Conservation (phyloP, 2,329 filamentous ascomycete species). For the Ophiostoma quercus region DNA sequence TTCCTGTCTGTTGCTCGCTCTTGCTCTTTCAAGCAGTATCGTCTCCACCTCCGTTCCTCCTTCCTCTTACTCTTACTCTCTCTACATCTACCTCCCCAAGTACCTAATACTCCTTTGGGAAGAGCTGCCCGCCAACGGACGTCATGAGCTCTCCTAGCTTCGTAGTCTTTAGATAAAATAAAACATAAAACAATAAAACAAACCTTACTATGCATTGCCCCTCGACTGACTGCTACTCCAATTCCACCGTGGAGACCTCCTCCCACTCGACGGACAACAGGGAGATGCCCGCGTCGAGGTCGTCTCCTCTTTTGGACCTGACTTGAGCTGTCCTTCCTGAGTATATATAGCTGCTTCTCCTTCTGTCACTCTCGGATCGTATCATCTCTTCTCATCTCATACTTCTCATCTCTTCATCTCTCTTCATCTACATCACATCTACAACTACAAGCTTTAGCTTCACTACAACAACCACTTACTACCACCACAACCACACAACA, state of each 20-base stretch:
- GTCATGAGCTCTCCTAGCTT: background rate
- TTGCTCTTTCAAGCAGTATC: background rate
- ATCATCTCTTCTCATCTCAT: conserved; percentile 5
- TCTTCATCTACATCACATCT: background rate
- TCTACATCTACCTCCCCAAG: background rate
- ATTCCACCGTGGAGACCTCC: conserved; percentile 14
- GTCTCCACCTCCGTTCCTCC: conserved; percentile 19
- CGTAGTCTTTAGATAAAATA: background rate
- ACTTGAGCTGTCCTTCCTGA: background rate
- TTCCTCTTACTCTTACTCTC: conserved; percentile 8
- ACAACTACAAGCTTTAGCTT: conserved; percentile 12
- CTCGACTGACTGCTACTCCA: conserved; percentile 12
- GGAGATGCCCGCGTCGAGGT: background rate
- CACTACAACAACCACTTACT: conserved; percentile 1
- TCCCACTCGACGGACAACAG: conserved; percentile 16
- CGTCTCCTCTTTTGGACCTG: background rate
- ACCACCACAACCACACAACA: conserved; percentile 9
- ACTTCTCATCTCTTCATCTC: background rate
- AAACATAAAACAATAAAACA: too few species aligned
- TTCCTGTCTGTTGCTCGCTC: conserved; percentile 5
- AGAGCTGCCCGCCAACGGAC: background rate
- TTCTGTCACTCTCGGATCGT: background rate
- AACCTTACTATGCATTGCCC: too few species aligned
- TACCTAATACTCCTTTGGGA: conserved; percentile 8
- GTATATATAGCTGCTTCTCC: conserved; percentile 21